These are phyloP conservation scores for Cladophialophora carrionii DNA, from an alignment of 2,329 filamentous ascomycete species.

Conservation along the genomic window DNA sequence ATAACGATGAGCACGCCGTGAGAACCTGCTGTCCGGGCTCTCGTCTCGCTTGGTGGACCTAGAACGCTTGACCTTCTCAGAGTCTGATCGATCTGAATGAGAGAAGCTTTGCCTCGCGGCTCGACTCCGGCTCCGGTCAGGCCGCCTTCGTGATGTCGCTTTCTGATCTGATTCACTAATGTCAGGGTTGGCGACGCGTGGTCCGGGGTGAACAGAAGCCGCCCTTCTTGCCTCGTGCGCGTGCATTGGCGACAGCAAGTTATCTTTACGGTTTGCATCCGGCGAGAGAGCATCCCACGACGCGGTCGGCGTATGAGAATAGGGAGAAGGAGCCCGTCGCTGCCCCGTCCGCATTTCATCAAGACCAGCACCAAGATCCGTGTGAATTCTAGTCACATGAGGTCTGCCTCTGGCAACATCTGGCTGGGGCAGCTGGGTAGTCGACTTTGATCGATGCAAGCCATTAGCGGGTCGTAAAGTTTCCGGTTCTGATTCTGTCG, in stretches of 20 bases:
- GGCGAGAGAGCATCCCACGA: constrained; percentile 12
- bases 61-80: constrained; percentile 23
- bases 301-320: constrained; percentile 23
- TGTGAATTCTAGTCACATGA: constrained; percentile 37
- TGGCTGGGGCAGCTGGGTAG: constrained; percentile 23
- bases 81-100: constrained; percentile 28
- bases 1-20: constrained; percentile 25
- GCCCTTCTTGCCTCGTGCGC: constrained; percentile 25
- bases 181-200: constrained; percentile 15
- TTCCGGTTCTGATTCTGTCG: constrained; percentile 14
- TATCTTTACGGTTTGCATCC: constrained; percentile 15
- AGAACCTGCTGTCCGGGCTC: constrained; percentile 13
- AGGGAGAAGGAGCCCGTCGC: constrained; percentile 36
- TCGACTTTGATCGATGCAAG: constrained; percentile 33
- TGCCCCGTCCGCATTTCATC: constrained; percentile 27
- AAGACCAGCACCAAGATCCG: constrained; percentile 29
- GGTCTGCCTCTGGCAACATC: constrained; percentile 28
- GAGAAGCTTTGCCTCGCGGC: constrained; percentile 25
- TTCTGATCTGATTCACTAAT: constrained; percentile 32
- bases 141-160: constrained; percentile 19
- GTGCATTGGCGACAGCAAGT: constrained; percentile 28
- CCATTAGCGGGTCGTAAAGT: not conserved
- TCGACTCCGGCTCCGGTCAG: constrained; percentile 29
- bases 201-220: constrained; percentile 25
- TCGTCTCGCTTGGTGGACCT: constrained; percentile 9